These are phyloP conservation scores for Blastobotrys malaysiensis DNA, from an alignment of 1,139 yeast genomes.

Conservation along the genomic window DNA sequence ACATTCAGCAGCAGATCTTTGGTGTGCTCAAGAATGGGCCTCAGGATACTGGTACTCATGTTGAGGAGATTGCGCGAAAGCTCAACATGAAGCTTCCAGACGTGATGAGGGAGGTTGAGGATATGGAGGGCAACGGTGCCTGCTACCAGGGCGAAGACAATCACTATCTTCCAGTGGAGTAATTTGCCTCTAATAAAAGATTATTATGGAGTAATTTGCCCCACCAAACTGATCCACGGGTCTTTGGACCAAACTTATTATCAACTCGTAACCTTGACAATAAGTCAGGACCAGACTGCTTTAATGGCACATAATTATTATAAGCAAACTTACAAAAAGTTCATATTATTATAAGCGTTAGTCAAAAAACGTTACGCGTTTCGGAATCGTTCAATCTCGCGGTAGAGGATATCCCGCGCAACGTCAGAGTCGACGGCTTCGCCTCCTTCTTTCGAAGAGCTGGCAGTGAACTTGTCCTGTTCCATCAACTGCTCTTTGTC, in stretches of 20 bases:
- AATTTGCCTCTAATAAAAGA: too few species aligned
- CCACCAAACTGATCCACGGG: too few species aligned
- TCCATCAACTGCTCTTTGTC: constrained; percentile 3
- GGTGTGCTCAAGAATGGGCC: constrained; percentile 2
- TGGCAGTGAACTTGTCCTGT: constrained; percentile 8
- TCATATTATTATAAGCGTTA: background rate
- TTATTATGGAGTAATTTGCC: too few species aligned
- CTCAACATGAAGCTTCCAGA: constrained; percentile 10
- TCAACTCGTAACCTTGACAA: too few species aligned
- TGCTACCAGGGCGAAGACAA: constrained; percentile 19
- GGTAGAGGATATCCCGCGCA: constrained; percentile 20
- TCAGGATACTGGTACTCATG: constrained; percentile 15
- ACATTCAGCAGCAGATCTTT: constrained; percentile 9
- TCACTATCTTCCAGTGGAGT: constrained; percentile 9
- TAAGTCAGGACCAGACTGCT: too few species aligned
- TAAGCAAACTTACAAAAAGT: background rate
- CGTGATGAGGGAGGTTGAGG: constrained; percentile 12
- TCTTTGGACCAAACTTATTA: too few species aligned
- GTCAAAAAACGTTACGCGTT: background rate
- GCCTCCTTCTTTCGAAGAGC: constrained; percentile 22
- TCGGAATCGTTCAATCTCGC: constrained; percentile 2
- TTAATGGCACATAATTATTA: too few species aligned
- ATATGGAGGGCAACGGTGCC: constrained; percentile 17
- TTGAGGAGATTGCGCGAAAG: constrained; percentile 17
- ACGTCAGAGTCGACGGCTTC: constrained; percentile 26